These are phyloP conservation scores for Citeromyces nyonsensis DNA, from an alignment of 805 yeast genomes.

Conservation along the genomic window DNA sequence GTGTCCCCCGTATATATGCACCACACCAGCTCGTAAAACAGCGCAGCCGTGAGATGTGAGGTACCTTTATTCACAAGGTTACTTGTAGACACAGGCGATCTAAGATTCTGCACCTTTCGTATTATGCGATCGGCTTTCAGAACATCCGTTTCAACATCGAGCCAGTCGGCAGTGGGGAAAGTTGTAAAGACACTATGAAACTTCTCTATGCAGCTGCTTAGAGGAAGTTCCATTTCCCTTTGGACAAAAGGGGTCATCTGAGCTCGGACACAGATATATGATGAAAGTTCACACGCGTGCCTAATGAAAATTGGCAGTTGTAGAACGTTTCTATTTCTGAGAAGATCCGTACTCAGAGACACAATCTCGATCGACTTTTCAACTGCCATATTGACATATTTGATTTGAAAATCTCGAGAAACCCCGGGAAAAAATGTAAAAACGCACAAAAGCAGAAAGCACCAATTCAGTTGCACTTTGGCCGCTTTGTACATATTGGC, in stretches of 20 bases:
- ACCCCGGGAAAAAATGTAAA: constrained; percentile 7
- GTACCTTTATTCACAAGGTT: not conserved
- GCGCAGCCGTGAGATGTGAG: not conserved
- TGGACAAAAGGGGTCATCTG: too few species aligned
- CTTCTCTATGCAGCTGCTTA: constrained; percentile 4
- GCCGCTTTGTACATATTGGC: not conserved
- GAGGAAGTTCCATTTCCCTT: constrained; percentile 2
- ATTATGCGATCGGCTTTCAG: constrained; percentile 4
- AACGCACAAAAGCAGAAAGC: constrained; percentile 8
- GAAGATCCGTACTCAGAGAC: constrained; percentile 4
- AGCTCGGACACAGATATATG: not conserved
- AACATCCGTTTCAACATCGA: constrained; percentile 3
- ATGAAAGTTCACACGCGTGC: constrained; percentile 8
- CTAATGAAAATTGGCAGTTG: constrained; percentile 9
- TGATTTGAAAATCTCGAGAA: constrained; percentile 2
- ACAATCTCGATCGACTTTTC: not conserved
- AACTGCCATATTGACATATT: not conserved
- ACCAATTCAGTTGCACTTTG: constrained; percentile 2
- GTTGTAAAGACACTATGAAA: constrained; percentile 4
- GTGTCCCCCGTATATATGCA: not conserved
- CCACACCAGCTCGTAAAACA: not conserved
- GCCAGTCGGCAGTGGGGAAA: constrained; percentile 1
- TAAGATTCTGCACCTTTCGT: not conserved
- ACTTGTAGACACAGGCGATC: too few species aligned
- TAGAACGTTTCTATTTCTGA: constrained; percentile 3